Evolutionary conservation across 176 grass and related monocot genomes (phyloP), one percentile per base, ranked within the genome.

Genomic region (Pharus latifolius): DNA sequence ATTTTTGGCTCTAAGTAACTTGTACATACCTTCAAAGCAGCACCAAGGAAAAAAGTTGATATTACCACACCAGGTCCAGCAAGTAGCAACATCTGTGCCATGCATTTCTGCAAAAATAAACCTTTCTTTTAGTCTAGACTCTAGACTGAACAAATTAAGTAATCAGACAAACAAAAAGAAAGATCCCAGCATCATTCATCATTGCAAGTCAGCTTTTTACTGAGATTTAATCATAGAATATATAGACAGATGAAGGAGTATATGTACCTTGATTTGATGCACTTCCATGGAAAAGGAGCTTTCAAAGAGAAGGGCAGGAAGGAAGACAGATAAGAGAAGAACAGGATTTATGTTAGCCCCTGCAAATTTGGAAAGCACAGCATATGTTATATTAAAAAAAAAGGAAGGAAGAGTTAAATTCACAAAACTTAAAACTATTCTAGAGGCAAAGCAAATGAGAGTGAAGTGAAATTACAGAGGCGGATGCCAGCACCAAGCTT

Each of bases 241-340:
- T 22, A 54, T 6, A 69, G 31, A 61, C 15, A 41, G 25, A 66
- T 10, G 63, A 17, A 22, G 6, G n/a, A n/a, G n/a, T n/a, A n/a
- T n/a, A 30, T 17, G 16, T 85, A 97, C 89, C 94, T 93, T 98
- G 54, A 98, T 98, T 80, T 98, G 94, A 63, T 98, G 94, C 62
- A 98, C 42, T 69, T 98, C 89, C 94, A 98, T 85, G 10, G 87
- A 80, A 78, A 98, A 98, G 23, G 94, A 90, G 49, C 94, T 98
- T 65, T 98, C 94, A 70, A 98, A 98, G 14, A 98, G 67, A 58
- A 98, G 94, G 22, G 89, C 94, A 26, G 94, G 89, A 63, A 93
- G 87, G 64, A 98, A 98, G 28, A 98, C 94, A 3, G 94, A 61
- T 10, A 98, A 56, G 0, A 98, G 78, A 76, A 98, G 94, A 78